Conservation (phyloP, 139 green algal species). For the Coelastrella sp. region DNA sequence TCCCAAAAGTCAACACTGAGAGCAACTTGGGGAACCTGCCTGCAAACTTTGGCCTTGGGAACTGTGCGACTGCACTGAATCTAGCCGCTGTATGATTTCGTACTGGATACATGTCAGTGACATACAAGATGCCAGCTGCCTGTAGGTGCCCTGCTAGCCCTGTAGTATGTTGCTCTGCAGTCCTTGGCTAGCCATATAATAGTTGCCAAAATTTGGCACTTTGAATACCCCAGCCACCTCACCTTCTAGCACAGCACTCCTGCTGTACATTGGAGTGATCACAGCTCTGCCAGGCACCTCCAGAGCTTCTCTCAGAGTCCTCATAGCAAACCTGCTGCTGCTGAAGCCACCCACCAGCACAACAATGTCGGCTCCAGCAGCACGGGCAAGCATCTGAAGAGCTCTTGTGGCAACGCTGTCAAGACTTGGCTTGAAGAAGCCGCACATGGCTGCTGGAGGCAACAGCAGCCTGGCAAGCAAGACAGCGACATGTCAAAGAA, state of each 20-base stretch:
- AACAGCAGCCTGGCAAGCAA: neutral
- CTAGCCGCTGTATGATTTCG: no score
- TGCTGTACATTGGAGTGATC: conserved; percentile 14
- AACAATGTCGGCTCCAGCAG: conserved; percentile 19
- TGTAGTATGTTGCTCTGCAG: no score
- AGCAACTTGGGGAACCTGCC: no score
- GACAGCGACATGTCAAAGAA: neutral
- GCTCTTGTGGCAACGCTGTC: conserved; percentile 4
- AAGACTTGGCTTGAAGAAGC: conserved; percentile 42
- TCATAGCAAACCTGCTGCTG: neutral
- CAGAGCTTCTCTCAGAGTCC: neutral
- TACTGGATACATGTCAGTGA: no score
- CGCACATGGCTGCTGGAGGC: neutral
- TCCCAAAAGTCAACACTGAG: no score
- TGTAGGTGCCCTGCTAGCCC: no score
- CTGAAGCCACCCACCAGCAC: conserved; percentile 46
- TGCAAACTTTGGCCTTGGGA: no score
- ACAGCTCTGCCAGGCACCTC: conserved; percentile 8
- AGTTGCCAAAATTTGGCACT: no score
- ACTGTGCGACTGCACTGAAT: no score
- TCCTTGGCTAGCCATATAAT: no score
- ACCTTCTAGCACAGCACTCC: conserved; percentile 32
- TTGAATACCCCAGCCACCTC: neutral
- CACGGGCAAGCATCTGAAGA: conserved; percentile 11
- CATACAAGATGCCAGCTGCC: no score